Conservation (phyloP, 2,329 filamentous ascomycete genomes). For the Fusarium citri region DNA sequence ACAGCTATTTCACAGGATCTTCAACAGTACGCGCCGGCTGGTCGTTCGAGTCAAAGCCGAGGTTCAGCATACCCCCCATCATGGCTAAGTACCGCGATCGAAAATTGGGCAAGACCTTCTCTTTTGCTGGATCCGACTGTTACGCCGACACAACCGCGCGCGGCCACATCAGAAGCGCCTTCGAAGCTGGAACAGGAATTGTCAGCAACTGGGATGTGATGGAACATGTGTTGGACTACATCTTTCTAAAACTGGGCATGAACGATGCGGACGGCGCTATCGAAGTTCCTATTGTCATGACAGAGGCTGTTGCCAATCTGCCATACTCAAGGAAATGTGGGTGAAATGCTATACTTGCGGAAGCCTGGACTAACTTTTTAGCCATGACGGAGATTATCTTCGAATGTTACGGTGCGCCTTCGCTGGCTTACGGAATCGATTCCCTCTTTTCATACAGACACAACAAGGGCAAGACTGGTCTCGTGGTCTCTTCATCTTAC, state of each 20-base stretch:
- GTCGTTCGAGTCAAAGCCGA: conserved; percentile 89
- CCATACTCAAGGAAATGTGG: conserved; percentile 88
- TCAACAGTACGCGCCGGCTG: conserved; percentile 91
- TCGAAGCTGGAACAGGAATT: conserved; percentile 90
- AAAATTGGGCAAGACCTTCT: conserved; percentile 90
- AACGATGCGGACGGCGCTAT: conserved; percentile 79
- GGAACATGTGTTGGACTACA: conserved; percentile 93
- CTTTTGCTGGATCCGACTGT: conserved; percentile 91
- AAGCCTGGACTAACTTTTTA: conserved; percentile 53
- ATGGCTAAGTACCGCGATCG: conserved; percentile 96
- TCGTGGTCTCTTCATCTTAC: conserved; percentile 92
- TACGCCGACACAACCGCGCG: conserved; percentile 94
- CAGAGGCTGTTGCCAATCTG: conserved; percentile 91
- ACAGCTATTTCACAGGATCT: conserved; percentile 71
- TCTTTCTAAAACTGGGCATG: conserved; percentile 93
- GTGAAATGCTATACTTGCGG: conserved; percentile 44
- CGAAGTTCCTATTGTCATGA: conserved; percentile 92
- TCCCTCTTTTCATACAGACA: conserved; percentile 95
- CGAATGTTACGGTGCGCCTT: conserved; percentile 92
- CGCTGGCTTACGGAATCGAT: conserved; percentile 93
- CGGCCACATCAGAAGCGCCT: conserved; percentile 89
- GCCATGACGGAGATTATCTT: conserved; percentile 98
- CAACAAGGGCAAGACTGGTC: conserved; percentile 86
- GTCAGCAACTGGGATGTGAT: conserved; percentile 98
- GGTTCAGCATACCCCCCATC: conserved; percentile 84